Conservation (phyloP, 352 stramenopile genomes). For the Poterioochromonas sp. region DNA sequence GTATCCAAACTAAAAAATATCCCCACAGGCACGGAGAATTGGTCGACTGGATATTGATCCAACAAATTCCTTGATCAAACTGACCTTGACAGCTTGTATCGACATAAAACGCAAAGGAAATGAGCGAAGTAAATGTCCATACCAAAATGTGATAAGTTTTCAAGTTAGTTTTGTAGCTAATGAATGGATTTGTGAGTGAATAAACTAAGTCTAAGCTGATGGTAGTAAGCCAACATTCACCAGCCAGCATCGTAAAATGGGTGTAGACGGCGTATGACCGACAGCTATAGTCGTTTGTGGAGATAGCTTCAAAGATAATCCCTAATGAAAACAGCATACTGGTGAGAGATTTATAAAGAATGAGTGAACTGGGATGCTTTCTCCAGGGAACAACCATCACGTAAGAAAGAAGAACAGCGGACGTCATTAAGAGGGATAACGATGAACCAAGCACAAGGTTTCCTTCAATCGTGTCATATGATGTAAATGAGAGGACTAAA, state of each 20-base stretch:
- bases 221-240: constrained; percentile 28
- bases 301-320: neutral
- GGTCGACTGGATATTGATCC: neutral
- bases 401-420: neutral
- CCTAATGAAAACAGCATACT: neutral
- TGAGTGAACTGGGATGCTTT: constrained; percentile 6
- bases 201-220: constrained; percentile 19
- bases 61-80: constrained; percentile 26
- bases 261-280: neutral
- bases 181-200: constrained; percentile 29
- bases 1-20: constrained; percentile 25
- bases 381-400: constrained; percentile 26
- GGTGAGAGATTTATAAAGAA: neutral
- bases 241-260: neutral
- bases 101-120: constrained; percentile 4
- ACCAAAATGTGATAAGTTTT: constrained; percentile 9
- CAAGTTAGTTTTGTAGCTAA: constrained; percentile 31
- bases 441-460: neutral
- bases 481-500: neutral
- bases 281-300: neutral
- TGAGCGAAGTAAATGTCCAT: neutral
- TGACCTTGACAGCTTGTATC: neutral
- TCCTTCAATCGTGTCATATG: neutral
- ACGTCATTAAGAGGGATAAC: neutral
- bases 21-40: constrained; percentile 23